phyloP scores from a whole-genome alignment of 441 rosid genomes.

The Pelargonium myrrhifolium region DNA sequence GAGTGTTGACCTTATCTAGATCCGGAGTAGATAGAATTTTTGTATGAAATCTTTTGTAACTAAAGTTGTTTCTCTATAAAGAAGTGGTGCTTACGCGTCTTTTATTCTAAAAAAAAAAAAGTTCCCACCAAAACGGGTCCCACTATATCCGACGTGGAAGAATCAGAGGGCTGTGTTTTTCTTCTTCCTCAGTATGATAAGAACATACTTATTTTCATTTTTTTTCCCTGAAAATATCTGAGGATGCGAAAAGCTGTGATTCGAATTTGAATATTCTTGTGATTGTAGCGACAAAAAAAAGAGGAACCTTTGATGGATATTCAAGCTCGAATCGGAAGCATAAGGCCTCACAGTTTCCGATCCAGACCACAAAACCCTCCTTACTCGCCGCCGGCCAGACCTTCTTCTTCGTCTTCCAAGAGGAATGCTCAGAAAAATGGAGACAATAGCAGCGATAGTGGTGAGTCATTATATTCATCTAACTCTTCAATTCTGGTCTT shows the following conservation, averaged over 20 bases:
- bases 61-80: too few species aligned
- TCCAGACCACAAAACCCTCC: conserved; percentile 16
- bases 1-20: too few species aligned
- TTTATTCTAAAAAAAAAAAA: too few species aligned
- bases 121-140: not conserved
- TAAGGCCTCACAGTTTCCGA: conserved; percentile 23
- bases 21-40: too few species aligned
- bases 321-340: conserved; percentile 27
- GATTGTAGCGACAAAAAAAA: not conserved
- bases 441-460: conserved; percentile 24
- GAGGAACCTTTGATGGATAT: conserved; percentile 38
- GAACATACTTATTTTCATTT: not conserved
- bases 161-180: conserved; percentile 10
- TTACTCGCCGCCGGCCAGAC: conserved; percentile 15
- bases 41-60: too few species aligned
- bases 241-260: not conserved
- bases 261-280: not conserved
- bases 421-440: conserved; percentile 31
- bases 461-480: conserved; percentile 19
- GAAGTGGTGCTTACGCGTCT: too few species aligned
- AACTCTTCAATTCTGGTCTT: not conserved
- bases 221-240: not conserved
- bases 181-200: conserved; percentile 17
- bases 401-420: conserved; percentile 46
- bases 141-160: conserved; percentile 13